Conservation (phyloP, 306 rosid species). For the Inga leiocalycina region DNA sequence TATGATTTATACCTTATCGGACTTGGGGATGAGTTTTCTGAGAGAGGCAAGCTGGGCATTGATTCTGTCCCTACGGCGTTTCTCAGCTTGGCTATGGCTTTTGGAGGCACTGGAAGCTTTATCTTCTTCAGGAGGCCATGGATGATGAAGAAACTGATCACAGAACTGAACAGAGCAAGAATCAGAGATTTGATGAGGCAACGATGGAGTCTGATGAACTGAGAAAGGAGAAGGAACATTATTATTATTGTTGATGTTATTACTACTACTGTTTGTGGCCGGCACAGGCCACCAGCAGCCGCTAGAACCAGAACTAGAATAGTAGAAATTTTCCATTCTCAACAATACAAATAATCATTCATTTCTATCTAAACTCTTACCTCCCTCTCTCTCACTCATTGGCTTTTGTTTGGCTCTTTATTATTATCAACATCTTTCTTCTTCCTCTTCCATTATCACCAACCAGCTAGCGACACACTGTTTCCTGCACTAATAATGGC, state of each 20-base stretch:
- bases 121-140: constrained; percentile 65
- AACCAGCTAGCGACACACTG: constrained; percentile 36
- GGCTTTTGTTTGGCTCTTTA: constrained; percentile 21
- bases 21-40: constrained; percentile 87
- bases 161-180: constrained; percentile 43
- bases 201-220: constrained; percentile 48
- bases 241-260: neutral
- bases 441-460: constrained; percentile 27
- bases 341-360: neutral
- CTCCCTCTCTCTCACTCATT: constrained; percentile 18
- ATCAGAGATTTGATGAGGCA: constrained; percentile 44
- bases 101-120: constrained; percentile 72
- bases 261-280: neutral
- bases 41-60: constrained; percentile 92
- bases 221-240: constrained; percentile 38
- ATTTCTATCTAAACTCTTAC: neutral
- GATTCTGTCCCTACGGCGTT: constrained; percentile 90
- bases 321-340: constrained; percentile 60
- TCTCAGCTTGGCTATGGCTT: constrained; percentile 97
- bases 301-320: constrained; percentile 45
- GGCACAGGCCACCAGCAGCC: constrained; percentile 33
- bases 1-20: constrained; percentile 69
- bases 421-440: constrained; percentile 42
- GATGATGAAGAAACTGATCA: constrained; percentile 43
- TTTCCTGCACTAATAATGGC: constrained; percentile 56